These are phyloP conservation scores for Dianthus caryophyllus DNA, from an alignment of 148 eudicot genomes.

Conservation along the genomic window DNA sequence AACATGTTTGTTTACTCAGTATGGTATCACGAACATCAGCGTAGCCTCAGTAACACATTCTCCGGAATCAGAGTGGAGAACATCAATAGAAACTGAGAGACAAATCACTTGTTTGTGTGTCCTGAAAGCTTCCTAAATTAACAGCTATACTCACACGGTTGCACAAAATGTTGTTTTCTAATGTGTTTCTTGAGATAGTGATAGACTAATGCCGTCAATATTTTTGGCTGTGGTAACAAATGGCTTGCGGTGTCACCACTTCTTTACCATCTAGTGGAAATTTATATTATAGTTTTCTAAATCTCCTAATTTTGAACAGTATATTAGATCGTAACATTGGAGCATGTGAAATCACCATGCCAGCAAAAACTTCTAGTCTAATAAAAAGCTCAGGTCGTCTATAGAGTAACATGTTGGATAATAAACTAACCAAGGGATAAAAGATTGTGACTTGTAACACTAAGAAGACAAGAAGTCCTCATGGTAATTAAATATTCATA, in stretches of 20 bases:
- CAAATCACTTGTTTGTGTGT: background rate
- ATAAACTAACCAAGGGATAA: too few relatives aligned
- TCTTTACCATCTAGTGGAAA: too few relatives aligned
- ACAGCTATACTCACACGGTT: background rate
- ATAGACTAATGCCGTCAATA: too few relatives aligned
- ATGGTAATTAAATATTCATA: background rate
- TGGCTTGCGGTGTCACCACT: too few relatives aligned
- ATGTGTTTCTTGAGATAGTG: background rate
- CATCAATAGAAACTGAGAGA: background rate
- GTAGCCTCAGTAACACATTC: background rate
- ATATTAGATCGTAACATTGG: too few relatives aligned
- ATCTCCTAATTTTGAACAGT: too few relatives aligned
- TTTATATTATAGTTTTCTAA: too few relatives aligned
- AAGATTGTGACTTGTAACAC: background rate
- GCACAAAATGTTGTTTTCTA: background rate
- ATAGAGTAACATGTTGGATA: too few relatives aligned
- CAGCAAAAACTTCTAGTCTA: too few relatives aligned
- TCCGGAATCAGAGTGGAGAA: background rate
- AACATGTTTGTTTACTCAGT: slow-evolving; percentile 11
- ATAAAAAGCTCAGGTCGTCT: too few relatives aligned
- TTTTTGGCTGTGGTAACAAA: too few relatives aligned
- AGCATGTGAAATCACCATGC: too few relatives aligned
- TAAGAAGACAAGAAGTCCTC: background rate
- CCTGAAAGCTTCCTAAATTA: background rate
- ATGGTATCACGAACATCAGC: slow-evolving; percentile 7